These are phyloP conservation scores for Osmozyma mogii DNA, from an alignment of 805 yeast genomes.

Conservation along the genomic window DNA sequence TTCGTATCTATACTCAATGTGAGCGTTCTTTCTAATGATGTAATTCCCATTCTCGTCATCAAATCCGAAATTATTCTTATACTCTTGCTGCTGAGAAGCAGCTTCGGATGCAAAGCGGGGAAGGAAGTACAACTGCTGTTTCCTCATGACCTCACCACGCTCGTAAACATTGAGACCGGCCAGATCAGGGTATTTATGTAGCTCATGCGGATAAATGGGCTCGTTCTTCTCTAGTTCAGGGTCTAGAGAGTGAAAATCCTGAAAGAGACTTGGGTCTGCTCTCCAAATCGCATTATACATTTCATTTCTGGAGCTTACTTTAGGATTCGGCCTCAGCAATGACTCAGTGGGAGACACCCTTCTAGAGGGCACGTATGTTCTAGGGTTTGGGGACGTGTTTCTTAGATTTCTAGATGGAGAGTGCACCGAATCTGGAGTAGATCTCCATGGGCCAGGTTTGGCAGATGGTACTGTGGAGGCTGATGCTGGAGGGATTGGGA, in stretches of 20 bases:
- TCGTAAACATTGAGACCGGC: slow-evolving; percentile 44
- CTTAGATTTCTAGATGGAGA: too few relatives aligned
- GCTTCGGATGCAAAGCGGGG: slow-evolving; percentile 25
- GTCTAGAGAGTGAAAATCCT: slow-evolving; percentile 5
- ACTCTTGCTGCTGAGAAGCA: slow-evolving; percentile 30
- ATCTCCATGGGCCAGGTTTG: too few relatives aligned
- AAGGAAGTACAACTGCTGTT: slow-evolving; percentile 41
- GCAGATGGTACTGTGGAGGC: too few relatives aligned
- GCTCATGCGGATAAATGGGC: slow-evolving; percentile 2
- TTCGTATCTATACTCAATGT: slow-evolving; percentile 67
- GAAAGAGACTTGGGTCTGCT: slow-evolving; percentile 23
- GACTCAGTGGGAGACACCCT: too few relatives aligned
- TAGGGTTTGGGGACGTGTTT: too few relatives aligned
- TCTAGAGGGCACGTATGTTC: too few relatives aligned
- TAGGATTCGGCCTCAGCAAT: too few relatives aligned
- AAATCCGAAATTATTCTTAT: slow-evolving; percentile 53
- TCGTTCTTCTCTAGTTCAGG: slow-evolving; percentile 3
- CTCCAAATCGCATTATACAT: slow-evolving; percentile 16
- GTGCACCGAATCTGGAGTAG: too few relatives aligned
- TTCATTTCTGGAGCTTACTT: slow-evolving; percentile 12
- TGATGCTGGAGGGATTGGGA: too few relatives aligned
- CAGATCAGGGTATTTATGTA: not conserved
- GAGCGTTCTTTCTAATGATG: slow-evolving; percentile 50
- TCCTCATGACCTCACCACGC: slow-evolving; percentile 50
- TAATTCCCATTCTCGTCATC: slow-evolving; percentile 67